Evolutionary conservation across 169 alveolate species (phyloP), one percentile per base, ranked within the genome.

Genomic region (Eimeria sp.): DNA sequence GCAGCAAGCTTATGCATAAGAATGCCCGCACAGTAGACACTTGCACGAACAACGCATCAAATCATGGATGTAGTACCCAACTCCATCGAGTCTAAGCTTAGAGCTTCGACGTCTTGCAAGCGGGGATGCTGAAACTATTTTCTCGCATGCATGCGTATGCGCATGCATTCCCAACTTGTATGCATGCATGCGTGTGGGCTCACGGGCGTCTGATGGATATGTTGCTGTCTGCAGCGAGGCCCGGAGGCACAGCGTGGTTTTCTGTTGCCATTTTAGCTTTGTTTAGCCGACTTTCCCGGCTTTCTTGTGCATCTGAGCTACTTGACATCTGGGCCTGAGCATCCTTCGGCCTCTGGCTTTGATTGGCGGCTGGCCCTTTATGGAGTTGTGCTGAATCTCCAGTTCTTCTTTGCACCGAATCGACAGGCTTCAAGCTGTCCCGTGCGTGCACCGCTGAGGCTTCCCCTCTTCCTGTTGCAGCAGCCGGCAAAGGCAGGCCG

Each of bases 201-300:
- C 54, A 84, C 92, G 92, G 92, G 75, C 92, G 92, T 43, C 43
- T 51, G 73, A 84, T 84, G 73, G 92, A 58, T 1, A 45, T 45
- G 43, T 30, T 54, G 45, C 34, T 58, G 57, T 84, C 92, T 30
- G 92, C 76, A 20, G 58, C 92, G n/a, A 80, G 65, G 10, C 58
- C 70, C 22, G 89, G 89, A 47, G 89, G 89, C 89, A 80, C 63
- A n/a, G 89, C 45, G n/a, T 18, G 61, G 89, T 70, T 49, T 49
- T 73, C 84, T 13, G 16, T 34, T 16, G 49, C 45, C 72, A 45
- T 25, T 65, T 20, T 65, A 20, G 14, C 43, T 65, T n/a, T 65
- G 75, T 25, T 25, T 5, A 10, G 16, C 43, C 43, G 34, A 16
- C 75, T 25, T 1, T 65, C 75, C 10, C 18, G 75, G 43, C 75